Conservation (phyloP, 495 filamentous ascomycete genomes). For the Aspergillus mulundensis region DNA sequence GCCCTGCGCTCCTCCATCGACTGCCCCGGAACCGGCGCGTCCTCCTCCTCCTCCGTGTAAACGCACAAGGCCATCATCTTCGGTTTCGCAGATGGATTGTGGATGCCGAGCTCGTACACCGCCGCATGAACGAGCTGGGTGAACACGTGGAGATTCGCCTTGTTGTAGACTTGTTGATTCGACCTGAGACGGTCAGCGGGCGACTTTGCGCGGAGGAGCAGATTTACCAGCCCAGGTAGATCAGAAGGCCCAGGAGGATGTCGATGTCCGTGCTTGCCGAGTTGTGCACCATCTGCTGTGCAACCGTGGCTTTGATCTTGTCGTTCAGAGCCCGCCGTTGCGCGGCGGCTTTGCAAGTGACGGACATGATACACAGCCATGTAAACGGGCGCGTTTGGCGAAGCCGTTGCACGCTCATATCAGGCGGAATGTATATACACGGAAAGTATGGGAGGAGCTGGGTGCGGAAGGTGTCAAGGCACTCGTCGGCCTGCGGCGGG, state of each 20-base stretch:
- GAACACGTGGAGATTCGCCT: constrained; percentile 6
- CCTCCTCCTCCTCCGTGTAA: constrained; percentile 2
- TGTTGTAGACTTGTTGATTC: constrained; percentile 12
- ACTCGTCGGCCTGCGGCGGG: constrained; percentile 31
- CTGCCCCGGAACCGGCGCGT: constrained; percentile 14
- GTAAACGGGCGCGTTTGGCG: constrained; percentile 46
- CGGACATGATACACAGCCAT: constrained; percentile 52
- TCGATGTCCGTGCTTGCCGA: constrained; percentile 25
- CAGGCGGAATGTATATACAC: constrained; percentile 40
- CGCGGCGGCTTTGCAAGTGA: constrained; percentile 27
- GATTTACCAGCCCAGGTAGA: constrained; percentile 42
- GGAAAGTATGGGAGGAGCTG: constrained; percentile 41
- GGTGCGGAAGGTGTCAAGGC: constrained; percentile 36
- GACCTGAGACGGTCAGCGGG: background rate
- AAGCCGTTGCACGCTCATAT: constrained; percentile 44
- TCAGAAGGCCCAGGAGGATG: constrained; percentile 51
- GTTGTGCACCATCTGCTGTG: constrained; percentile 38
- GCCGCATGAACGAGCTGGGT: background rate
- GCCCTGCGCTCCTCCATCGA: constrained; percentile 50
- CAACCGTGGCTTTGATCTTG: constrained; percentile 38
- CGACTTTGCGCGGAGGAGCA: background rate
- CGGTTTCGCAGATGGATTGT: constrained; percentile 4
- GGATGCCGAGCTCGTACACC: constrained; percentile 7
- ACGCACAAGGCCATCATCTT: constrained; percentile 8
- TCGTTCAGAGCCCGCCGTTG: constrained; percentile 33